Evolutionary conservation across 345 rosid genomes (phyloP), one percentile per base, ranked within the genome.

Genomic region (Boechera divaricarpa): DNA sequence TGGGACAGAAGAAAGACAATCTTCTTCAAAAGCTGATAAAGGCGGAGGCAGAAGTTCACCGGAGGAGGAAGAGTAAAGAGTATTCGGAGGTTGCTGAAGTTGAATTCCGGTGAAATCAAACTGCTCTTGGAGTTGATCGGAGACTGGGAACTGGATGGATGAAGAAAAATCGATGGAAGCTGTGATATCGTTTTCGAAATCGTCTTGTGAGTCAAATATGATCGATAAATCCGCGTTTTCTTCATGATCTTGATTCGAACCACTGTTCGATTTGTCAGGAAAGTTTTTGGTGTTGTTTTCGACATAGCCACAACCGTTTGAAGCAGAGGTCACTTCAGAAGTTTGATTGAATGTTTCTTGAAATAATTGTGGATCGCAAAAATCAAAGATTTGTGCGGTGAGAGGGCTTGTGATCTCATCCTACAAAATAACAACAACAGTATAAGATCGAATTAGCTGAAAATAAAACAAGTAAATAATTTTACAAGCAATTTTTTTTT

Each of bases 131-230:
- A 63, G 82, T 77, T 52, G 80, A 28, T 67, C 82, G 38, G 94
- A 85, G 44, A 83, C 75, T 7, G 86, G 67, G 68, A 90, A 87
- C 0, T 78, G 73, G 62, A 87, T 88, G 12, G 98, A 86, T 3
- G 94, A 79, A 47, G 97, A 89, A 61, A 92, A 94, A 69, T 92
- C 91, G n/a, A 85, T 94, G 3, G 96, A 94, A 73, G 91, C 96
- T 11, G 98, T 87, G 52, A 94, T 88, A 31, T 88, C 94, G 31
- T 90, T 94, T n/a, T 88, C 90, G 28, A 92, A 87, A 31, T 92
- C 96, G 28, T 88, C 96, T 21, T 79, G 90, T 4, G 90, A 83
- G 51, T 90, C 91, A 53, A 88, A 89, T 77, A 91, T 80, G 6
- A 80, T 72, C 9, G 91, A 85, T 21, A 85, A 79, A 48, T 83